Evolutionary conservation across 179 eudicot species (phyloP), one percentile per base, ranked within the genome.

Genomic region (Camellia oleifera): DNA sequence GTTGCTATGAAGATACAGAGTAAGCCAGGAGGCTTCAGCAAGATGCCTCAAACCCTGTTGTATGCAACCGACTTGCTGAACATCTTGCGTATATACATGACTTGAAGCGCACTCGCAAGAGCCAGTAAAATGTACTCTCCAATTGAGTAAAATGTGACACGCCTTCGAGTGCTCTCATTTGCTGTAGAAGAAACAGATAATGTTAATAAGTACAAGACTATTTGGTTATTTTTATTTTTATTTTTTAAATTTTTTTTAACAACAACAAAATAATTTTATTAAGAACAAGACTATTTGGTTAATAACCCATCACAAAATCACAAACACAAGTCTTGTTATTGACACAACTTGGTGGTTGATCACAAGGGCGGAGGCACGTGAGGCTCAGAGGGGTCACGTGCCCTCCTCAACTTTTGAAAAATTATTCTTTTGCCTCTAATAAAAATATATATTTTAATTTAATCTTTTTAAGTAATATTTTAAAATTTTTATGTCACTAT

Each of bases 31-130:
- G 40, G 75, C 67, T 32, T 56, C 58, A 54, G 58, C 58, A 54
- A 5, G 44, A 17, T 65, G 14, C 69, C 67, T 90, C 86, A 95
- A 69, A 95, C 93, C 69, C 99, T 91, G 78, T 86, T 92, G 89
- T 95, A 95, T 50, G 86, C 94, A n/a, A 92, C 93, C 0, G 97
- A 86, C 78, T 94, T 95, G 88, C 96, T 93, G 85, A 95, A 94
- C 81, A 95, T 80, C 54, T 87, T 85, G 15, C 94, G 90, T 20
- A 95, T 91, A 74, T 91, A 94, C 18, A 90, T 81, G 2, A 89
- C 97, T 81, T 95, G 98, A 81, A 94, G 92, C 61, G 82, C 90
- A 66, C 98, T 95, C 18, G 91, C 92, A 84, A 82, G 75, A 61
- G 87, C 91, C 82, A 95, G 88, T 89, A 92, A 15, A 80, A 91